Conservation (phyloP, 306 rosid genomes). For the Crotalaria pallida region DNA sequence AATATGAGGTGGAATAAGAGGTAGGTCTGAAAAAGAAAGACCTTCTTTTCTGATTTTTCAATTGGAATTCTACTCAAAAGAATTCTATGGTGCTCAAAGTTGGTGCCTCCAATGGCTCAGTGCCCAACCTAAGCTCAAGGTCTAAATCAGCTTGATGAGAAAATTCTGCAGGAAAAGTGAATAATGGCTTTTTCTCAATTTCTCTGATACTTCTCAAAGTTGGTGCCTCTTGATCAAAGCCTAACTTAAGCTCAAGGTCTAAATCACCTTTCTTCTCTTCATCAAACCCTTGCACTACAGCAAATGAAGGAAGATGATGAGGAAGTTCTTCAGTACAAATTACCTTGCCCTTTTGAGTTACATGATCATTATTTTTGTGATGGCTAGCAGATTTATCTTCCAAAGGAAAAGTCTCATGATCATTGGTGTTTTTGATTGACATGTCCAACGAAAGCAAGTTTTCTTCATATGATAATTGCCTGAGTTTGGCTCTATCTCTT, state of each 20-base stretch:
- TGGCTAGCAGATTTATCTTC: no score
- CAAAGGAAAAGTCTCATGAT: slow-evolving; percentile 12
- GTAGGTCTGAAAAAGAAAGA: slow-evolving; percentile 22
- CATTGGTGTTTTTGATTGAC: slow-evolving; percentile 6
- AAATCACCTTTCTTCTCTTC: no score
- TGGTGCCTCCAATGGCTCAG: slow-evolving; percentile 23
- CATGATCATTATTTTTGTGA: slow-evolving; percentile 1
- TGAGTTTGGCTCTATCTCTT: slow-evolving; percentile 61
- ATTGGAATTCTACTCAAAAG: slow-evolving; percentile 24
- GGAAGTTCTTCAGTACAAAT: slow-evolving; percentile 8
- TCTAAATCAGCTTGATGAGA: slow-evolving; percentile 27
- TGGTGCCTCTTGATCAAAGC: no score
- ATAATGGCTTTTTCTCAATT: neutral
- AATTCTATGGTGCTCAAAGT: slow-evolving; percentile 40
- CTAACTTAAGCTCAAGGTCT: no score
- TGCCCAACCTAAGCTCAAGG: slow-evolving; percentile 62
- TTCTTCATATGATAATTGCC: slow-evolving; percentile 53
- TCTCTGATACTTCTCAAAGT: no score
- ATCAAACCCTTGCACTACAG: neutral
- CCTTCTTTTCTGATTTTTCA: slow-evolving; percentile 25
- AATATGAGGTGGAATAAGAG: slow-evolving; percentile 15
- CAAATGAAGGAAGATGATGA: slow-evolving; percentile 31
- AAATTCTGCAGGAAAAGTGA: slow-evolving; percentile 8
- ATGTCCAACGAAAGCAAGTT: slow-evolving; percentile 34
- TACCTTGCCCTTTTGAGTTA: slow-evolving; percentile 8